Base-by-base conservation (phyloP, 352 stramenopile species). In the Blastocystis sp. region DNA sequence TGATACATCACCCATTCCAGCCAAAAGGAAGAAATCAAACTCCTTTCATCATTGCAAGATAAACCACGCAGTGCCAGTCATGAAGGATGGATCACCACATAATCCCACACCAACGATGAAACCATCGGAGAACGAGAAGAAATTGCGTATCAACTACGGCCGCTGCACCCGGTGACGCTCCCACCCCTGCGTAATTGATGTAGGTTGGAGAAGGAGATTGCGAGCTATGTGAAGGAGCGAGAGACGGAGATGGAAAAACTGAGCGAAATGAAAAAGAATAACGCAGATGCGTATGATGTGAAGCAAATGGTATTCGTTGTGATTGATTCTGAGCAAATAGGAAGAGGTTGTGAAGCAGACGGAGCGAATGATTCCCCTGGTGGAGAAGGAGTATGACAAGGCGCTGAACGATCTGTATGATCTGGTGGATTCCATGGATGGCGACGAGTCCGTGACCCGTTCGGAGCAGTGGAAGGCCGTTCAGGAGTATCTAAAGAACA, bases 221-320 rank as follows among this genome's bases (percentile, higher is more conserved):
- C 57, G 0, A 45, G 38, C 24, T 79, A 79, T 34, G 43, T 64
- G 4, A 60, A 62, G 28, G 69, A 79, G n/a, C 21, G 17, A 11
- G 28, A 28, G 21, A 34, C 7, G 3, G 48, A 64, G 34, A 42
- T n/a, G 43, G 11, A 65, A 34, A 28, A 64, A 1, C 21, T 79
- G 24, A 40, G 34, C 17, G 45, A 79, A 21, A 64, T 79, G 69
- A 79, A 62, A 10, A 48, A 79, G 24, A 34, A 60, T 1, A 62
- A 79, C 7, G 42, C 34, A 1, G 69, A 79, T 64, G 69, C 42
- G 1, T 79, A 79, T 63, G 69, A 79, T 79, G 60, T 79, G 40
- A 79, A 79, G n/a, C 48, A 79, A 28, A 28, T 43, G 57, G 69
- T 79, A 17, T 34, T 0, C 17, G 7, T 60, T 24, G 52, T 1